Evolutionary conservation across 2,329 filamentous ascomycete genomes (phyloP), one percentile per base, ranked within the genome.

Genomic region (Cladophialophora yegresii): DNA sequence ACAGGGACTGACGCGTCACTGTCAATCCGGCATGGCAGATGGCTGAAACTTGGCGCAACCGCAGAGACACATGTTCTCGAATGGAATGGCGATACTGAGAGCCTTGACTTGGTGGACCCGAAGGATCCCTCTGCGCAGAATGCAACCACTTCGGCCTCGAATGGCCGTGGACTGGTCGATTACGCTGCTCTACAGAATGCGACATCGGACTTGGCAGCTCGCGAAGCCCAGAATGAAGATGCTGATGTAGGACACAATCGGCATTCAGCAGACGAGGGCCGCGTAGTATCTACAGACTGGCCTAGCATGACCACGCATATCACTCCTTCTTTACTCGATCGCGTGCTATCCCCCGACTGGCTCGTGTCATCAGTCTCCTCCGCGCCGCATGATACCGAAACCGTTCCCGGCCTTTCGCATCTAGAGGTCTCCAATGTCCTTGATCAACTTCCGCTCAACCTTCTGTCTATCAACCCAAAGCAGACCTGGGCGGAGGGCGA

Each of bases 401-500:
- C 82, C 62, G 88, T 88, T 57, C 85, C 85, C 0, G 85, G 85
- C 0, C 73, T 88, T n/a, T 62, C 68, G 4, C 69, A 66, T 13
- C 62, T 63, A 10, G 70, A 71, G 54, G 60, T 66, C n/a, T 36
- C 45, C 7, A 58, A 67, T 43, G 62, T 63, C 2, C 62, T 70
- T 13, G 58, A 63, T 36, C 71, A 74, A 58, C 63, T 70, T 1
- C 73, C 71, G 3, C 77, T 89, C 16, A 75, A 75, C 0, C 83
- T 88, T 65, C 73, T 88, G 3, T 83, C 84, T 0, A 78, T 89
- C 60, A 81, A 89, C 65, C 74, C 88, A 49, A 86, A 84, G 73
- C 80, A 80, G 70, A 88, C 86, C 1, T 89, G 86, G 86, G 79
- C 83, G 28, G 78, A 81, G 57, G 85, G 84, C 1, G 85, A 86